Base-by-base conservation (phyloP, 23 red algal species). In the Gracilaria caudata region DNA sequence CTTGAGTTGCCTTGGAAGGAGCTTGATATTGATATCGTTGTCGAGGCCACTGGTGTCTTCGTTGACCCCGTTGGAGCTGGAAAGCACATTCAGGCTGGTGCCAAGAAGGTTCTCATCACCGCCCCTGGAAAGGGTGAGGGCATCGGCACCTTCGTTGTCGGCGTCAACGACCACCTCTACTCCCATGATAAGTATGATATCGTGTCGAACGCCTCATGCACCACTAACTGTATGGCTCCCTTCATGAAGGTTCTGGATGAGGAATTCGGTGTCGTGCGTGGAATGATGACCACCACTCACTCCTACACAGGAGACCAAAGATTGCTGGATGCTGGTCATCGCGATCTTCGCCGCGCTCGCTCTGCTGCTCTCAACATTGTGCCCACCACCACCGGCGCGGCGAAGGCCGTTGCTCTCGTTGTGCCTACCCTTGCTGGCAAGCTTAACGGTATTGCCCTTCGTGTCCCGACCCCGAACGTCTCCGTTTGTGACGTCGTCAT, bases 211-310 rank as follows among this genome's bases (percentile, higher is more conserved):
- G 97, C 97, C 23, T 95, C 93, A 35, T 99, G 97, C 87, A 99
- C 97, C 28, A 99, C 97, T 16, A 99, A 96, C 74, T 94, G 97
- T 76, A 94, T 99, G 88, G 97, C 97, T 40, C 97, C 97, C 11
- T 95, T 99, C 66, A 89, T 99, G 70, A 94, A 93, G 70, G 97
- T 95, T 0, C 88, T 99, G 13, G 90, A 95, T 41, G 97, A 95
- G 23, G 93, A 95, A 58, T 95, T 99, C 72, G 92, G 97, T 45
- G 92, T 99, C 66, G 84, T 94, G 8, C 92, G 86, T 61, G 97
- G 97, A 56, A 95, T 89, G 78, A 99, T 99, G 97, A 99, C 97
- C 49, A 99, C 97, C 0, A 99, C 93, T 61, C 97, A 99, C 88
- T 95, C 92, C 3, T 95, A 95, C 72, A 99, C 97, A 55, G 93